Base-by-base conservation (phyloP, 2,329 filamentous ascomycete species). In the Thielaviopsis populi region DNA sequence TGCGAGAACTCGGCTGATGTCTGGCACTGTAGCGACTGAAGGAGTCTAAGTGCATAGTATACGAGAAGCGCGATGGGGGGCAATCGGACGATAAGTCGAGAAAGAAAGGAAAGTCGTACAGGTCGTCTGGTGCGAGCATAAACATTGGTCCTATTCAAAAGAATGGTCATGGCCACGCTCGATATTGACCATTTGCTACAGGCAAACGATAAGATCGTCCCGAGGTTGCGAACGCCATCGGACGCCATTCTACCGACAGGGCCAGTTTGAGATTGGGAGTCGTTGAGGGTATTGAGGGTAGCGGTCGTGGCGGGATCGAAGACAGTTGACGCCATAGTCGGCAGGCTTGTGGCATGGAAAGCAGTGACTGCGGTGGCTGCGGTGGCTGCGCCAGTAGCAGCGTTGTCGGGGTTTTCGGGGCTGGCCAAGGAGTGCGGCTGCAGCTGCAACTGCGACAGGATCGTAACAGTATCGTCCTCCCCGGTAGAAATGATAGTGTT, bases 151-250 rank as follows among this genome's bases (percentile, higher is more conserved):
- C 94, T 84, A 72, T 97, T 97, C 27, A 97, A 78, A 65, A 96
- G 76, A 65, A 97, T 83, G 24, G 90, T 90, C 79, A 92, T 88
- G 43, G 86, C 83, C 69, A 97, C 85, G 69, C 91, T 96, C 62
- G 86, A 85, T 65, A 97, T 77, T 0, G 92, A 91, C 94, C 94
- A 97, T 73, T 88, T 88, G 74, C 89, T 95, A 1, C 89, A 95
- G 53, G 91, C 80, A 74, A 97, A 99, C 69, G 85, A 88, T 74
- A 97, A 91, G 65, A 97, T 84, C 67, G 89, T 91, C 54, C 89
- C 88, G 53, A 96, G 79, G 53, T 88, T 90, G 71, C 86, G 83
- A 1, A 79, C 77, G 27, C 82, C 76, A 68, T 85, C 83, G 67
- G 83, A 72, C 5, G 82, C 79, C 67, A 85, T 77, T 40, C 76